phyloP scores from a whole-genome alignment of 768 basidiomycete genomes.

The Hygrophoropsis aurantiaca region DNA sequence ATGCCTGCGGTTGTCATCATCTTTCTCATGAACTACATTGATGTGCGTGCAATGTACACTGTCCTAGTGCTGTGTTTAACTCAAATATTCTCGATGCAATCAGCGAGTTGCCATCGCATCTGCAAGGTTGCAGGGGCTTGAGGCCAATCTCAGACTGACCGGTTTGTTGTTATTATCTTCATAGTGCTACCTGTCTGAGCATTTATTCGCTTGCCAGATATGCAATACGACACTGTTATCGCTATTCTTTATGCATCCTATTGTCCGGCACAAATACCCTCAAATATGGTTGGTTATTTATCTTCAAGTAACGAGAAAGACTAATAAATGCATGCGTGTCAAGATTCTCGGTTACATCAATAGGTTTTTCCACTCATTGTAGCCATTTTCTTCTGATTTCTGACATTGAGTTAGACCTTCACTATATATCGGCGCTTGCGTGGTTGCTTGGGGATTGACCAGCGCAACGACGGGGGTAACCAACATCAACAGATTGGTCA shows the following conservation, averaged over 20 bases:
- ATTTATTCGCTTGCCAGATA: conserved; percentile 31
- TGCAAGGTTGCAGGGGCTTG: conserved; percentile 50
- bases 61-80: neutral
- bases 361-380: too few species aligned
- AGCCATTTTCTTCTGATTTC: neutral
- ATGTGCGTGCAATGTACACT: conserved; percentile 37
- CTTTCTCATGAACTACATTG: conserved; percentile 65
- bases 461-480: conserved; percentile 61
- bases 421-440: conserved; percentile 59
- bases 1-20: conserved; percentile 59
- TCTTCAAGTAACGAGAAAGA: conserved; percentile 7
- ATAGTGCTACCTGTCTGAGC: conserved; percentile 8
- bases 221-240: conserved; percentile 56
- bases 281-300: conserved; percentile 48
- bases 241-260: conserved; percentile 61
- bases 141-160: conserved; percentile 46
- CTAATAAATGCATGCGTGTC: conserved; percentile 6
- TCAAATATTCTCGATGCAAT: neutral
- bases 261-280: conserved; percentile 65
- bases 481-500: neutral
- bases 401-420: conserved; percentile 45
- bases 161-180: conserved; percentile 23
- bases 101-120: conserved; percentile 54
- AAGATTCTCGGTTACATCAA: conserved; percentile 56
- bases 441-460: conserved; percentile 62